phyloP scores from a whole-genome alignment of 2,329 filamentous ascomycete genomes.

The Paecilomyces formosus region DNA sequence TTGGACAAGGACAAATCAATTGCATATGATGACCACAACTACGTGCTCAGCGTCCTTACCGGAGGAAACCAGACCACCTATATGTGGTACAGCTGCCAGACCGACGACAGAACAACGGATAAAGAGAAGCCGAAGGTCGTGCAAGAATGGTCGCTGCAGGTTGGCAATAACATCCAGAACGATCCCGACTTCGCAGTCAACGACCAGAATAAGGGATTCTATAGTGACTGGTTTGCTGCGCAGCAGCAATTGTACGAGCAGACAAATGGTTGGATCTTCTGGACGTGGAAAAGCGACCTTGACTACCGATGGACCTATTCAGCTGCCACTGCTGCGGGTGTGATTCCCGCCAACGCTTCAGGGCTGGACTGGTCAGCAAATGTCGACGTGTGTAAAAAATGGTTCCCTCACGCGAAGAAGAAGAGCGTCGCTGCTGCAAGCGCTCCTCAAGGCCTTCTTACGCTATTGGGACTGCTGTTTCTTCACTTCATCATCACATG shows the following conservation, averaged over 20 bases:
- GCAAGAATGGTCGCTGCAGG: neutral
- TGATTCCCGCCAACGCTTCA: neutral
- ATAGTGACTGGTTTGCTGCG: neutral
- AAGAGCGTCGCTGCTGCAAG: neutral
- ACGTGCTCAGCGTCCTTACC: neutral
- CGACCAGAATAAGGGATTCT: neutral
- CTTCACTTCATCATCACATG: neutral
- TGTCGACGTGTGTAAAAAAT: neutral
- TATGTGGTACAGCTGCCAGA: neutral
- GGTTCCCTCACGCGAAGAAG: neutral
- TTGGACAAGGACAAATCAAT: neutral
- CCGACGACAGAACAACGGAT: neutral
- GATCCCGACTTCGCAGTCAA: neutral
- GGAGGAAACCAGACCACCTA: neutral
- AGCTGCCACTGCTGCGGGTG: neutral
- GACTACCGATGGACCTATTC: neutral
- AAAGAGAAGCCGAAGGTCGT: neutral
- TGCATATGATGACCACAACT: neutral
- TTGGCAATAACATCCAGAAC: neutral
- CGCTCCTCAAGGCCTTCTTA: neutral
- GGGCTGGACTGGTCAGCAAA: neutral
- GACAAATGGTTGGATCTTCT: neutral
- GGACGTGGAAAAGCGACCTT: neutral
- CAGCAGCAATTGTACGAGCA: neutral
- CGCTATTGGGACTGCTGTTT: neutral